Evolutionary conservation across 2,329 filamentous ascomycete species (phyloP), one percentile per base, ranked within the genome.

Genomic region (Calycina marina): DNA sequence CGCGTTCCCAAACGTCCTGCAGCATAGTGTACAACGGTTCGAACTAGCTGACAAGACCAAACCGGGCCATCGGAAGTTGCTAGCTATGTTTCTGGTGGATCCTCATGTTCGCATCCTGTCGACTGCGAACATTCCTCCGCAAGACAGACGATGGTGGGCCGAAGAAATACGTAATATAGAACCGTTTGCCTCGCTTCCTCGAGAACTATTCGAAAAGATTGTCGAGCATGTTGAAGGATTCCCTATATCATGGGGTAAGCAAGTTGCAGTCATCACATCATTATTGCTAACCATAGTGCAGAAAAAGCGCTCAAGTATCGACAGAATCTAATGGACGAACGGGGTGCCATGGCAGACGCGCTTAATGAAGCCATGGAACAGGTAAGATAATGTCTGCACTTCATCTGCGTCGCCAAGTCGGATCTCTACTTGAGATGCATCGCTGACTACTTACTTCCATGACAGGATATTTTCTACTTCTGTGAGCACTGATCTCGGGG

Each of bases 21-120:
- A 74, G 40, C 67, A 73, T 43, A 51, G 56, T 11, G 64, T 70
- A 1, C 44, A 56, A 4, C 55, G 61, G 0, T 76, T 76, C 46
- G 38, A 45, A 3, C 58, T 77, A 0, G 44, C 40, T 2, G 69
- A 77, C 39, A 45, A 44, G 0, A 61, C 59, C 0, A 62, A 59
- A 35, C 60, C 65, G 0, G 71, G 71, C 2, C 64, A 74, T 43
- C 55, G 65, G 10, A 65, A 67, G 40, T 64, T 75, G 33, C 51
- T 76, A 0, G 65, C 64, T 0, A 54, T 77, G 25, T 76, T 65
- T 46, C 57, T 77, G 2, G 62, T 77, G 2, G 70, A 77, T 41
- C 71, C 71, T 0, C 45, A 61, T 17, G 43, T 54, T 4, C 59
- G 59, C 4, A 57, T 76, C 30, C 56, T 68, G 6, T 71, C 55